These are phyloP conservation scores for Arabidopsis arenosa DNA, from an alignment of 345 rosid species.

Conservation along the genomic window DNA sequence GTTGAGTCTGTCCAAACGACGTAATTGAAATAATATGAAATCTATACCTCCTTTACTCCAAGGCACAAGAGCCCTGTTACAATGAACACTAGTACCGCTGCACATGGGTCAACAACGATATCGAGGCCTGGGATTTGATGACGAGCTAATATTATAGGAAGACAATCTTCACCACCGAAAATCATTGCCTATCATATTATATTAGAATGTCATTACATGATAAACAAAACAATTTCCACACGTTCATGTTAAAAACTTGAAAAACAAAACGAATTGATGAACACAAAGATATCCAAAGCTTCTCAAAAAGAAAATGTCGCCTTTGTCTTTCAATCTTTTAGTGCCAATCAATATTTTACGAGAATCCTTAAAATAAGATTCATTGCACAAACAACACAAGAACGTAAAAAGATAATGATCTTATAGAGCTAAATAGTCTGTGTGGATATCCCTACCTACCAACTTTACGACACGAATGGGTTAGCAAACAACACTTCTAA, in stretches of 20 bases:
- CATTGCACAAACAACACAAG: background rate
- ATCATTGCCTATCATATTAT: slow-evolving; percentile 65
- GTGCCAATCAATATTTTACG: background rate
- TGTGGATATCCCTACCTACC: background rate
- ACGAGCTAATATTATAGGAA: slow-evolving; percentile 77
- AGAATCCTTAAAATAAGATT: background rate
- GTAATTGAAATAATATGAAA: background rate
- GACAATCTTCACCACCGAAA: slow-evolving; percentile 79
- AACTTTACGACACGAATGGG: background rate
- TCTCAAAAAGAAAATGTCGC: background rate
- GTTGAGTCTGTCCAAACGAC: background rate
- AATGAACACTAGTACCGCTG: slow-evolving; percentile 71
- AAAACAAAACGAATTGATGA: background rate
- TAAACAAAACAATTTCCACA: background rate
- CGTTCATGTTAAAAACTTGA: background rate
- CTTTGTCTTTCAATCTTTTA: background rate
- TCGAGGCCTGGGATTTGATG: slow-evolving; percentile 85
- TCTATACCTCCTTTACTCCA: slow-evolving; percentile 92
- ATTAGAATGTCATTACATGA: slow-evolving; percentile 3
- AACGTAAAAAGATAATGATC: background rate
- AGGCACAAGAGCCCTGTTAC: slow-evolving; percentile 88
- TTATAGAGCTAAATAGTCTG: background rate
- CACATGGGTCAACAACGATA: slow-evolving; percentile 90
- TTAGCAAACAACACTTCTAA: background rate
- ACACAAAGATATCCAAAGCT: background rate